Evolutionary conservation across 2,329 filamentous ascomycete species (phyloP).

Genomic region (Claviceps sp.): DNA sequence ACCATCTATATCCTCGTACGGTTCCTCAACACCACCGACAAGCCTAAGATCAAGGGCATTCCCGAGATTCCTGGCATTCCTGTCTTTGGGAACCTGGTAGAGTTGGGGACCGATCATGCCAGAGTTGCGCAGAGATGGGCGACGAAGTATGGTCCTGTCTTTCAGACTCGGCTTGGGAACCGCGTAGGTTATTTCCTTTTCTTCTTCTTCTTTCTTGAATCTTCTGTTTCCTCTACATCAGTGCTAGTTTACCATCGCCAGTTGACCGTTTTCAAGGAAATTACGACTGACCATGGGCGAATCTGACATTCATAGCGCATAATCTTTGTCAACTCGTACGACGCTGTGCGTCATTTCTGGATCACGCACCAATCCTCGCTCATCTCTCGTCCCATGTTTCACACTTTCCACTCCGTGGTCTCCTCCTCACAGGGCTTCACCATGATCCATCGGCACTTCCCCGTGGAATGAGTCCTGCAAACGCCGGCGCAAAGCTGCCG

Average conservation of each 20-base stretch:
- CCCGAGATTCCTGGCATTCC: too few relatives aligned
- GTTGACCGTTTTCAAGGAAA: neutral
- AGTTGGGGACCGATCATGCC: too few relatives aligned
- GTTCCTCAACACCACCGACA: too few relatives aligned
- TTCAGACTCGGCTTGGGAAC: too few relatives aligned
- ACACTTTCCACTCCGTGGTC: slow-evolving; percentile 71
- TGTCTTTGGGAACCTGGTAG: too few relatives aligned
- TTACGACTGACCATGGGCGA: too few relatives aligned
- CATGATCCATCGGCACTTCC: slow-evolving; percentile 68
- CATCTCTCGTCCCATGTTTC: slow-evolving; percentile 64
- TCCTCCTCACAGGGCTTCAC: slow-evolving; percentile 68
- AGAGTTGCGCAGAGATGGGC: too few relatives aligned
- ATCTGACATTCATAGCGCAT: slow-evolving; percentile 33
- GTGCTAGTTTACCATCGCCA: neutral
- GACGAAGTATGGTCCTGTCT: too few relatives aligned
- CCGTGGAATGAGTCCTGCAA: slow-evolving; percentile 79
- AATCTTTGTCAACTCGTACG: slow-evolving; percentile 67
- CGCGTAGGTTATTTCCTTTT: too few relatives aligned
- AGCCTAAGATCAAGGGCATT: too few relatives aligned
- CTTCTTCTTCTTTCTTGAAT: too few relatives aligned
- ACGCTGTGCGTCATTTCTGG: slow-evolving; percentile 61
- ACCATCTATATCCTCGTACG: too few relatives aligned
- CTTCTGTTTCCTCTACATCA: neutral
- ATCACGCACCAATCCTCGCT: slow-evolving; percentile 66
- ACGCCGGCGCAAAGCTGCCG: slow-evolving; percentile 60